Base-by-base conservation (phyloP, 1,284 basidiomycete genomes). In the Trichosporon inkin region DNA sequence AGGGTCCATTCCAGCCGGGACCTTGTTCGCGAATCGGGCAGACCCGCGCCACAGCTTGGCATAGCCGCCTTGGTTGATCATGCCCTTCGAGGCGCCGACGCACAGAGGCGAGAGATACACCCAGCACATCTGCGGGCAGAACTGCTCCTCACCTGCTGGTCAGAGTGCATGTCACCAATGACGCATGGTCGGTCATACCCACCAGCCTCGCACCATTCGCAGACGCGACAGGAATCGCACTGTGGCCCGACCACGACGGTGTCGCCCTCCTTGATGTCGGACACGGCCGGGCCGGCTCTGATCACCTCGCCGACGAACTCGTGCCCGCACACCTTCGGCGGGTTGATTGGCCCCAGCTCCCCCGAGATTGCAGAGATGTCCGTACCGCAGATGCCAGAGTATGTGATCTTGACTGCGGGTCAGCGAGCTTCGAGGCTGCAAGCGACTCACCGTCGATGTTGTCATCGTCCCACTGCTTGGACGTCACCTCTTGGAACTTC, bases 21-120 rank as follows among this genome's bases (percentile, higher is more conserved):
- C 82, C 13, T 81, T 81, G 73, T 88, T 84, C 52, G 85, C 85
- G 68, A 86, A 88, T 61, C 81, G 83, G n/a, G 68, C 54, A 3
- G 70, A 67, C 47, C 70, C 70, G 32, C 68, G 62, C 71, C 71
- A 75, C 68, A 76, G 74, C 61, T 80, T 78, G 37, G 79, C 62
- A 74, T 78, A 14, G 76, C 80, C 32, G 77, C 80, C 80, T 49
- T 85, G 82, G 0, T 28, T 66, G 37, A 63, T 63, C 36, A 51
- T 39, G 8, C 70, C 73, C 51, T 70, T 67, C 24, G 61, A 67
- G 16, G 57, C 11, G n/a, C 62, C 66, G 34, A 49, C 44, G 24
- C 44, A 49, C 24, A 49, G 24, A 22, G 44, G 44, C 1, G 52
- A 56, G 13, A 38, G 22, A 40, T 38, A 62, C 14, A 22, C 17